phyloP scores from a whole-genome alignment of 306 rosid genomes.

The Dryas drummondii region DNA sequence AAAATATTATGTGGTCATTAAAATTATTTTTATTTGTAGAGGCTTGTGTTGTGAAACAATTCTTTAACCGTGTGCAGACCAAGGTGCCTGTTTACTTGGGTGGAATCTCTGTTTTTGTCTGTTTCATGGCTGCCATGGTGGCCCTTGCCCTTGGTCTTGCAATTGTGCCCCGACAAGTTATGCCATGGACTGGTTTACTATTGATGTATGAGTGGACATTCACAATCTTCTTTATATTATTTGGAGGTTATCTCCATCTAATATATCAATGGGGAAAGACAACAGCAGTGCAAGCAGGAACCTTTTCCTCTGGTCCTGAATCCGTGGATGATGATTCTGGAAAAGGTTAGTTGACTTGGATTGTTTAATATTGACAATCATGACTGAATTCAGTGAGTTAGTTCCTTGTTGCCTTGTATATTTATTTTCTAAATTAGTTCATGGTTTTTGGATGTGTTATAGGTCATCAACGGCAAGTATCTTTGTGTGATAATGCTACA shows the following conservation, averaged over 20 bases:
- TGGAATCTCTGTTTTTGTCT: constrained; percentile 57
- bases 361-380: background rate
- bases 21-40: constrained; percentile 20
- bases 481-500: constrained; percentile 54
- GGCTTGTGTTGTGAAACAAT: constrained; percentile 32
- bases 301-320: constrained; percentile 50
- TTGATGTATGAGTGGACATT: constrained; percentile 97
- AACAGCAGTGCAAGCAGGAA: constrained; percentile 47
- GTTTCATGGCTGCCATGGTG: constrained; percentile 61
- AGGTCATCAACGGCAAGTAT: constrained; percentile 80
- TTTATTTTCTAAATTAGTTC: background rate
- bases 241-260: constrained; percentile 79
- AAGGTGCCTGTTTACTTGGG: constrained; percentile 86
- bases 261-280: constrained; percentile 72
- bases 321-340: constrained; percentile 69
- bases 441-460: constrained; percentile 23
- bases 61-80: constrained; percentile 47
- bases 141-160: constrained; percentile 62
- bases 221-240: constrained; percentile 66
- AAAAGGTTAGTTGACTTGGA: constrained; percentile 55
- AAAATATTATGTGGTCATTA: background rate
- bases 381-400: background rate
- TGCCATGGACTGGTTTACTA: constrained; percentile 97
- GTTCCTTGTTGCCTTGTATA: background rate
- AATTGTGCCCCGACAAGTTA: constrained; percentile 88